These are phyloP conservation scores for Pachysolen tannophilus DNA, from an alignment of 805 yeast genomes.

Conservation along the genomic window DNA sequence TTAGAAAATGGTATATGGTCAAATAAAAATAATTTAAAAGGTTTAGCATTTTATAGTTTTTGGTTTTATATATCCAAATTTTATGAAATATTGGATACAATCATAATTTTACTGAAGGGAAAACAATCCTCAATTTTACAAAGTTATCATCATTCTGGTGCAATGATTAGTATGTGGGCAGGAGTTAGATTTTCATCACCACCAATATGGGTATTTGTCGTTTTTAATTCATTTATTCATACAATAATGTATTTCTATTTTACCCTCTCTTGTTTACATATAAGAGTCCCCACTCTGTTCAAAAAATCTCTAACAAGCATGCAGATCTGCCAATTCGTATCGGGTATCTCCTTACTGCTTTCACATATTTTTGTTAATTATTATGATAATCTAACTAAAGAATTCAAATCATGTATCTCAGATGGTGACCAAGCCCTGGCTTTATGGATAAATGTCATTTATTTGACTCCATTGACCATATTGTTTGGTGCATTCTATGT, in stretches of 20 bases:
- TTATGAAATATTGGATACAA: constrained; percentile 64
- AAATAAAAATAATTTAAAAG: constrained; percentile 22
- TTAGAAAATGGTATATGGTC: constrained; percentile 50
- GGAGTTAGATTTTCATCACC: constrained; percentile 64
- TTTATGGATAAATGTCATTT: constrained; percentile 50
- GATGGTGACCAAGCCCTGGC: constrained; percentile 58
- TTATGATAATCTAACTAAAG: constrained; percentile 37
- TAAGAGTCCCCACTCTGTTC: constrained; percentile 47
- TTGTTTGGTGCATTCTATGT: constrained; percentile 59
- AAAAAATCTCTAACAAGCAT: constrained; percentile 56
- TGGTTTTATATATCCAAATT: constrained; percentile 64
- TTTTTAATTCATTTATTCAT: constrained; percentile 73
- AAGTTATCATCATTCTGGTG: constrained; percentile 74
- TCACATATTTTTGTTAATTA: constrained; percentile 55
- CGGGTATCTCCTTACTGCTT: constrained; percentile 64
- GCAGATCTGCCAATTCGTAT: constrained; percentile 61
- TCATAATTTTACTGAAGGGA: constrained; percentile 61
- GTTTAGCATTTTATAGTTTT: constrained; percentile 52
- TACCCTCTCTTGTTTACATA: constrained; percentile 48
- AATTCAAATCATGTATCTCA: constrained; percentile 41
- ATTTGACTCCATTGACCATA: constrained; percentile 60
- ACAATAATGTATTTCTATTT: constrained; percentile 68
- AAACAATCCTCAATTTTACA: constrained; percentile 58
- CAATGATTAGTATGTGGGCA: constrained; percentile 78
- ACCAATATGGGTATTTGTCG: constrained; percentile 76